These are phyloP conservation scores for Austroboletus festivus DNA, from an alignment of 768 basidiomycete genomes.

Conservation along the genomic window DNA sequence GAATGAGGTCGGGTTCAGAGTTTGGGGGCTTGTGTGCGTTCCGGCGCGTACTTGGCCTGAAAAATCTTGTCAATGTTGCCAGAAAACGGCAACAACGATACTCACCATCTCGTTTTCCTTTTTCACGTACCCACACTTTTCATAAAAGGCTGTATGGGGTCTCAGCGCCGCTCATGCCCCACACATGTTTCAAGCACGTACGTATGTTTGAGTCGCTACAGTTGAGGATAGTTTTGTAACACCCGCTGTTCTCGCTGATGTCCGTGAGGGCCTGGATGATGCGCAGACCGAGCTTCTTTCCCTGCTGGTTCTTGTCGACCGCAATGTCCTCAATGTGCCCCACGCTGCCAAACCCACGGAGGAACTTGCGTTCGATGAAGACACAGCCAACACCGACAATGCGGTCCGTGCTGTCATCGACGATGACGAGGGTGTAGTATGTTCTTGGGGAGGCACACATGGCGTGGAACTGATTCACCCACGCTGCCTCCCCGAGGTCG, in stretches of 20 bases:
- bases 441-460: constrained; percentile 55
- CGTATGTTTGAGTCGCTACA: constrained; percentile 90
- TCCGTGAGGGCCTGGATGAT: constrained; percentile 83
- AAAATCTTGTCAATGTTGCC: constrained; percentile 7
- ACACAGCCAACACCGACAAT: constrained; percentile 84
- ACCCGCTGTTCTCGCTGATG: constrained; percentile 75
- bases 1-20: constrained; percentile 15
- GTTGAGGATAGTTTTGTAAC: constrained; percentile 98
- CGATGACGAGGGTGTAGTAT: constrained; percentile 85
- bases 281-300: constrained; percentile 84
- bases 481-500: constrained; percentile 63
- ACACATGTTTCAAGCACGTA: constrained; percentile 43
- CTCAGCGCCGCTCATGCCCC: constrained; percentile 8
- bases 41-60: constrained; percentile 61
- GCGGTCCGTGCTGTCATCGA: constrained; percentile 67
- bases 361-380: constrained; percentile 93
- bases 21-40: constrained; percentile 20
- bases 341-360: constrained; percentile 77
- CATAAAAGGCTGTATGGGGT: constrained; percentile 77
- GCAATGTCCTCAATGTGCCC: constrained; percentile 99
- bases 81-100: neutral
- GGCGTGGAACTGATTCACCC: constrained; percentile 64
- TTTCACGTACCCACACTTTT: constrained; percentile 90
- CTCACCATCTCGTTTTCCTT: constrained; percentile 93
- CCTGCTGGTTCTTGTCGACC: constrained; percentile 84